Evolutionary conservation across 495 filamentous ascomycete species (phyloP).

Genomic region (Parathielavia hyrcaniae): DNA sequence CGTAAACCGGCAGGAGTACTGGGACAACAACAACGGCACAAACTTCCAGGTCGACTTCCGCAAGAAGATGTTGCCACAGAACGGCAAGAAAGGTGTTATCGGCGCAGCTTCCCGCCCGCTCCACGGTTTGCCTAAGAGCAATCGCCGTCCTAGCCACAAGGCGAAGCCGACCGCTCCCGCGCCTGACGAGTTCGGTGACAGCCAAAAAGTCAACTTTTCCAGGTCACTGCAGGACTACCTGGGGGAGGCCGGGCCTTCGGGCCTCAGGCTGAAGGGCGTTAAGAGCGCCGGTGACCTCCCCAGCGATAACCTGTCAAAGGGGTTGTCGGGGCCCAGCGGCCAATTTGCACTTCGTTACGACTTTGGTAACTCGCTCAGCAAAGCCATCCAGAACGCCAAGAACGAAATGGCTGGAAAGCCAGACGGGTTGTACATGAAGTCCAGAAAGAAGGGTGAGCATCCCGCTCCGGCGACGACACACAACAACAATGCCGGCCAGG

Average conservation of each 20-base stretch:
- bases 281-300: conserved; percentile 43
- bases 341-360: conserved; percentile 92
- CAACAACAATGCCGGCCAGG: conserved; percentile 2
- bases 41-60: conserved; percentile 93
- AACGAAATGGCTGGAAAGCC: conserved; percentile 45
- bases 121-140: conserved; percentile 69
- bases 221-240: conserved; percentile 51
- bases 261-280: conserved; percentile 48
- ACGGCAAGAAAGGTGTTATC: conserved; percentile 48
- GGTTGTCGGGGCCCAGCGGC: conserved; percentile 52
- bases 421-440: conserved; percentile 49
- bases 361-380: conserved; percentile 79
- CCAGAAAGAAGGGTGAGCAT: conserved; percentile 31
- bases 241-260: conserved; percentile 41
- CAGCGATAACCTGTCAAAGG: conserved; percentile 44
- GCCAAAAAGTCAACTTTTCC: conserved; percentile 51
- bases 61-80: conserved; percentile 59
- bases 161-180: conserved; percentile 58
- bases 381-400: conserved; percentile 69
- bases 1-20: conserved; percentile 78
- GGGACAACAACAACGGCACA: conserved; percentile 83
- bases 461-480: not conserved
- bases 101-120: conserved; percentile 50
- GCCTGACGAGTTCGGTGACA: conserved; percentile 64
- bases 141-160: conserved; percentile 48